Percentiles rank a stretch among this genome's conserved stretches.
These are phyloP conservation scores for Pichia membranifaciens DNA, from an alignment of 805 yeast species.

Conservation along the genomic window DNA sequence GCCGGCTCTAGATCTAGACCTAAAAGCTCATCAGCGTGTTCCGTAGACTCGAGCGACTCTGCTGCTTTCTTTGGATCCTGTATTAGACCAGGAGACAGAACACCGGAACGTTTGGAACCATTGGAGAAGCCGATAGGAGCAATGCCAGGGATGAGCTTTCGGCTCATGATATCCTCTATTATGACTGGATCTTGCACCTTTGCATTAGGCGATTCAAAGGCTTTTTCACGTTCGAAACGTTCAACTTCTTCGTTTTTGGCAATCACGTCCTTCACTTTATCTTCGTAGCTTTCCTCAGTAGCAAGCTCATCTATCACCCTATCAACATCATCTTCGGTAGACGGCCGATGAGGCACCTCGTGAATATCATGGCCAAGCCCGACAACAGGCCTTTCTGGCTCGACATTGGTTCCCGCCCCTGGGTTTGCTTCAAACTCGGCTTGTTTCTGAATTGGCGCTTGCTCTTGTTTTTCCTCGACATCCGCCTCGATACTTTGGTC, in stretches of 20 bases:
- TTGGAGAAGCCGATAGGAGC: background rate
- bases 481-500: background rate
- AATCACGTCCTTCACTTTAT: conserved; percentile 9
- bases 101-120: background rate
- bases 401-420: too few species aligned
- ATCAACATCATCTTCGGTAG: background rate
- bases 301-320: conserved; percentile 31
- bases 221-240: conserved; percentile 27
- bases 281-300: conserved; percentile 31
- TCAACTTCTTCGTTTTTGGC: conserved; percentile 33
- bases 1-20: background rate
- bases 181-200: conserved; percentile 13
- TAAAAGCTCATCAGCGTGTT: conserved; percentile 3
- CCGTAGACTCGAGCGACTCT: background rate
- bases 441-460: background rate
- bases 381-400: background rate
- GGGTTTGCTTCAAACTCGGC: background rate
- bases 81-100: background rate
- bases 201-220: conserved; percentile 15
- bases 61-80: background rate
- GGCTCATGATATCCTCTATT: conserved; percentile 11
- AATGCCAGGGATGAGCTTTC: background rate
- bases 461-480: background rate
- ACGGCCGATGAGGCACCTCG: too few species aligned
- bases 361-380: background rate